These are phyloP conservation scores for Mycosarcoma mackinlayi DNA, from an alignment of 1,284 basidiomycete species.

Conservation along the genomic window DNA sequence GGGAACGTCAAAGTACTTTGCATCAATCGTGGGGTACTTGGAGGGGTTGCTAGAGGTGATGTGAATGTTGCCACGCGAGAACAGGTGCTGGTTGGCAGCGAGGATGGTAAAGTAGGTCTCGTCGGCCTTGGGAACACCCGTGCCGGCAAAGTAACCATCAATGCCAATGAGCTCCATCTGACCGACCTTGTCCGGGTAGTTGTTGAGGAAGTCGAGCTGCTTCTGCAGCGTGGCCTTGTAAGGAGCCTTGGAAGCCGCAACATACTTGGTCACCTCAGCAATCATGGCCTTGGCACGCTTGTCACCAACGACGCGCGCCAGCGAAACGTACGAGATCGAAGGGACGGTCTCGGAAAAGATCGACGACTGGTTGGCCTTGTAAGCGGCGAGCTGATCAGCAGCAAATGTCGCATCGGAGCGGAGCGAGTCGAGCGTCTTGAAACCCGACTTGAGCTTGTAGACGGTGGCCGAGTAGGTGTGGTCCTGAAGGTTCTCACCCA, in stretches of 20 bases:
- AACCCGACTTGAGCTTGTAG: slow-evolving; percentile 56
- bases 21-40: slow-evolving; percentile 74
- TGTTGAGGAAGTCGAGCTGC: slow-evolving; percentile 60
- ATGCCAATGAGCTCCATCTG: slow-evolving; percentile 66
- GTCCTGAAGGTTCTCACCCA: slow-evolving; percentile 71
- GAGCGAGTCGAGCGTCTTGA: slow-evolving; percentile 57
- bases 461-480: slow-evolving; percentile 67
- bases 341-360: slow-evolving; percentile 61
- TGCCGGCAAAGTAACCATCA: slow-evolving; percentile 62
- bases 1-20: slow-evolving; percentile 71
- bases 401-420: slow-evolving; percentile 57
- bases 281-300: slow-evolving; percentile 44
- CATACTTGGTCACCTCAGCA: slow-evolving; percentile 49
- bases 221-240: slow-evolving; percentile 57
- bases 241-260: slow-evolving; percentile 28
- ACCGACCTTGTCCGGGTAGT: slow-evolving; percentile 46
- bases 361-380: slow-evolving; percentile 52
- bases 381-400: slow-evolving; percentile 49
- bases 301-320: slow-evolving; percentile 50
- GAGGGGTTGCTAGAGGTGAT: slow-evolving; percentile 74
- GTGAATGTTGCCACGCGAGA: slow-evolving; percentile 71
- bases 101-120: slow-evolving; percentile 63
- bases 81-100: slow-evolving; percentile 74
- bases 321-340: slow-evolving; percentile 62
- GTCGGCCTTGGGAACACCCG: slow-evolving; percentile 48